Conservation (phyloP, 305 asterid genomes). For the Rubia tinctorum region DNA sequence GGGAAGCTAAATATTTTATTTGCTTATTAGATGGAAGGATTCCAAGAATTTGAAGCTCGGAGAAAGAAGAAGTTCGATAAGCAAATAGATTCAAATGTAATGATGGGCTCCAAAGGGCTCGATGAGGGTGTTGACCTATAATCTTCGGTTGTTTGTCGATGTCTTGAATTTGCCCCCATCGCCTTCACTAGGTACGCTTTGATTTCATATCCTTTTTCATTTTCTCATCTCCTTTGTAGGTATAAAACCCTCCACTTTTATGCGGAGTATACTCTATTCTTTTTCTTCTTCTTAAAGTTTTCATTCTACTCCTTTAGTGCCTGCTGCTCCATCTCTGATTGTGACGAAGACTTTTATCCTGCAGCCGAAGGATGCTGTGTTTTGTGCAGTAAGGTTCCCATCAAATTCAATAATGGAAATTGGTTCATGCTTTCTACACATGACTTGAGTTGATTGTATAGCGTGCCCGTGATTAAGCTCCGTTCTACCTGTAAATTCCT, state of each 20-base stretch:
- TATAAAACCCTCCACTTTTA: neutral
- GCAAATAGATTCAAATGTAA: conserved; percentile 88
- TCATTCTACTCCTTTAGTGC: neutral
- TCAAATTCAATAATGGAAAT: neutral
- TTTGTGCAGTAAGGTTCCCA: neutral
- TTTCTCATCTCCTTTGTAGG: neutral
- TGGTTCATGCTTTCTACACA: neutral
- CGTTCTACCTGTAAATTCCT: neutral
- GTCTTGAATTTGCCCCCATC: neutral
- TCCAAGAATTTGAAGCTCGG: conserved; percentile 78
- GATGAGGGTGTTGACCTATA: conserved; percentile 93
- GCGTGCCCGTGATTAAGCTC: neutral
- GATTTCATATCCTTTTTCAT: neutral
- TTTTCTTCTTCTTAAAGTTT: neutral
- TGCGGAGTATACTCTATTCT: neutral
- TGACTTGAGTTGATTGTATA: neutral
- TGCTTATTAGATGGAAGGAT: conserved; percentile 70
- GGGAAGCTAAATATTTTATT: neutral
- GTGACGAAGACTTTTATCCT: neutral
- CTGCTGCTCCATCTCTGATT: neutral
- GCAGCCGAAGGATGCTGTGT: conserved; percentile 4
- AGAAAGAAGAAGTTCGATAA: conserved; percentile 90
- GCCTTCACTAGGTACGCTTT: conserved; percentile 10
- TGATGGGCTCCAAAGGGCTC: conserved; percentile 92
- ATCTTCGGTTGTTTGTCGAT: conserved; percentile 13